Base-by-base conservation (phyloP, 345 rosid species). In the Populus euphratica region DNA sequence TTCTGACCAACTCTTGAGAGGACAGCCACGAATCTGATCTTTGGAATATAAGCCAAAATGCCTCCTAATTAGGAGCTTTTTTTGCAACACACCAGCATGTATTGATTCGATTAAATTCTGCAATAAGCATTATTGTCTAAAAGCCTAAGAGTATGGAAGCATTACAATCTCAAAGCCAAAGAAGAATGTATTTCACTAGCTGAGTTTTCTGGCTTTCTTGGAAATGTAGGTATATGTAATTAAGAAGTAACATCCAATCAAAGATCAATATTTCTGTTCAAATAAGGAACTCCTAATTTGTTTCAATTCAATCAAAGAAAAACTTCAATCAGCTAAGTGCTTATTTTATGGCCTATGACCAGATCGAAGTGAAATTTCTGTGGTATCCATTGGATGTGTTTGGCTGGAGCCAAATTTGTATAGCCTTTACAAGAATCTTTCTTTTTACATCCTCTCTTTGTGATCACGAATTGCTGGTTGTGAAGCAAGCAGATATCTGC, bases 401-500 rank as follows among this genome's bases (percentile, higher is more conserved):
- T 35, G 8, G 20, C 18, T 68, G 16, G 43, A 21, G 16, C 68
- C 62, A 56, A 4, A 66, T 66, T 17, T 29, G n/a, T 49, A 16
- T 49, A 5, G 31, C 38, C 18, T 9, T 0, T 18, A 9, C 2
- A 29, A 50, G 33, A 27, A 27, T 29, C 8, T 18, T 31, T 67
- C 41, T 33, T 67, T 35, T 56, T 35, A 62, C 31, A 62, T 43
- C 69, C 41, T 14, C n/a, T 68, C 64, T 64, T 76, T 78, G 14
- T 44, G 73, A 68, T 63, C 39, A 23, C 54, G 43, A 33, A 74
- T 25, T 77, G 76, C 41, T 35, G 64, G 71, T 72, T 47, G 33
- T 74, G 29, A 38, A 52, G 50, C 8, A 70, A 7, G 44, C 13
- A 71, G 47, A 38, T 64, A 68, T 67, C 52, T 76, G 77, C 67